Base-by-base conservation (phyloP, 345 rosid genomes). In the Carallia pectinifolia region DNA sequence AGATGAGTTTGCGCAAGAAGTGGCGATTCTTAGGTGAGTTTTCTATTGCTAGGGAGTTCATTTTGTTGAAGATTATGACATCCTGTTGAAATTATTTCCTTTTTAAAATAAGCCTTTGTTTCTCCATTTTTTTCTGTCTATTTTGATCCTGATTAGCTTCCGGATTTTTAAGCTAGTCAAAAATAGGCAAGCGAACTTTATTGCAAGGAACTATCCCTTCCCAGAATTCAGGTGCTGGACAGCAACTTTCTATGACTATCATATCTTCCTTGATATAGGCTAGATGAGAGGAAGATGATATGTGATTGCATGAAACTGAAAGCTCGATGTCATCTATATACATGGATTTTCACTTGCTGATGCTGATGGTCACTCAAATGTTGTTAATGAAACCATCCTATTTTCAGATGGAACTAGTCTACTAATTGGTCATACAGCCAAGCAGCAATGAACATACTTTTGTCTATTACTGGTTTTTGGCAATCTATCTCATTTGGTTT, bases 1-100 rank as follows among this genome's bases (percentile, higher is more conserved):
- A 73, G 81, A 80, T 9, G 90, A 87, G 73, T 87, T 89, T 79
- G 76, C 85, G 30, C 96, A 86, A 68, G 96, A 89, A 77, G 86
- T 89, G 77, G 82, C 86, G 63, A 87, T 89, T 68, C 78, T 89
- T 56, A 84, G 86, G 96, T 89, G 66, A 82, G 58, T 68, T 58
- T 50, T 58, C 33, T 9, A 13, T n/a, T 50, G 12, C 18, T 33
- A 7, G n/a, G 48, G 13, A 30, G 37, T 34, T 15, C 7, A 5
- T 38, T n/a, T 34, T 17, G n/a, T 36, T 50, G 18, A 38, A 18
- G 38, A 65, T 29, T 18, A 7, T 39, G 29, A 61, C 58, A 16
- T 67, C 53, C 62, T 19, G 23, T 18, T 50, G 30, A 37, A 31
- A 38, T 31, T 12, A 48, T 38, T 68, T 30, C 1, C 34, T 64